phyloP scores from a whole-genome alignment of 1,139 yeast species.

The Magnusiomyces ingens region DNA sequence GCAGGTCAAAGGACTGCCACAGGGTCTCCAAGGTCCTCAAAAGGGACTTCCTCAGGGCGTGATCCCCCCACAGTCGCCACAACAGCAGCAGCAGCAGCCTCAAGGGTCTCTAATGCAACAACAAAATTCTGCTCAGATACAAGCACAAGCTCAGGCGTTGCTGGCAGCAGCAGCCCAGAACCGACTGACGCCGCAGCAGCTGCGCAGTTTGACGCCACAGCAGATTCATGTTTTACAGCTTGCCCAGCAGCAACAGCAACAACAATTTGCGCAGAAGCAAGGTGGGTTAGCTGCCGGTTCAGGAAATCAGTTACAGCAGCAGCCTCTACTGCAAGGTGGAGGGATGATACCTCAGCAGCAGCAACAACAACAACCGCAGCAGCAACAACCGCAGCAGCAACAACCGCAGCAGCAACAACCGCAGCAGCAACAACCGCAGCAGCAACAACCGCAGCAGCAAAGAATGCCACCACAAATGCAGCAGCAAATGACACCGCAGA shows the following conservation, averaged over 20 bases:
- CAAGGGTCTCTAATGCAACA: background rate
- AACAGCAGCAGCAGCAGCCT: background rate
- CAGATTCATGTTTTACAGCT: background rate
- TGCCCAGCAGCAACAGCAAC: conserved; percentile 4
- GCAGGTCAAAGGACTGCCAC: too few relatives aligned
- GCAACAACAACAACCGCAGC: background rate
- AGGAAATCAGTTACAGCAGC: background rate
- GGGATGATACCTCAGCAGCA: conserved; percentile 1
- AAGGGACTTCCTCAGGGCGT: too few relatives aligned
- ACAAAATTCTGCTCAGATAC: background rate
- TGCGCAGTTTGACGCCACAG: background rate
- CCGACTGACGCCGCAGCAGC: background rate
- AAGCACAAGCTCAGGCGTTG: conserved; percentile 3
- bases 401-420: background rate
- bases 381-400: conserved; percentile 8
- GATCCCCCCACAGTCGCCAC: background rate
- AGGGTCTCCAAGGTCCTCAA: background rate
- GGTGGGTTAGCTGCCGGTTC: background rate
- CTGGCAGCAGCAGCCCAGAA: conserved; percentile 1
- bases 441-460: conserved; percentile 1
- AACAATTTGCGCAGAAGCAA: background rate
- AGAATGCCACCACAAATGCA: conserved; percentile 6
- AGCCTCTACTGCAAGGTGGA: background rate
- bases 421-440: conserved; percentile 1
- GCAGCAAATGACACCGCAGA: conserved; percentile 6